A percentile compares a stretch with the other conserved stretches of the same genome.
phyloP scores from a whole-genome alignment of 129 eudicot species.

The Flaveria bidentis region DNA sequence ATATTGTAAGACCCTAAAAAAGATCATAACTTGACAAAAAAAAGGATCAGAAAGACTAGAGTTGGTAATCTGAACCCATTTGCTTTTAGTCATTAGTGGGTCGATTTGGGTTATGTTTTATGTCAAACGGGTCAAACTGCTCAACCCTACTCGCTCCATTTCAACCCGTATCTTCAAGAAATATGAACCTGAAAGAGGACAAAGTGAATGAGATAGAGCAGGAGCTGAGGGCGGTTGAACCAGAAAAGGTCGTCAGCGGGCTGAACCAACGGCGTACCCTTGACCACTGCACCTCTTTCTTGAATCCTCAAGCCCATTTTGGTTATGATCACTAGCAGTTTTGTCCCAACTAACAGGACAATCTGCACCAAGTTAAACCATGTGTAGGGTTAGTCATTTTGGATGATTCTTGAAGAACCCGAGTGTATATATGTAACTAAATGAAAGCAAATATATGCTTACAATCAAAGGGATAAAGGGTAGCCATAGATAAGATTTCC shows the following conservation, averaged over 20 bases:
- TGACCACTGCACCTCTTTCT: slow-evolving; percentile 49
- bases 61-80: background rate
- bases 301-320: slow-evolving; percentile 54
- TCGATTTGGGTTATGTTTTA: background rate
- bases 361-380: slow-evolving; percentile 35
- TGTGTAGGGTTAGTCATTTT: slow-evolving; percentile 15
- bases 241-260: slow-evolving; percentile 60
- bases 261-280: slow-evolving; percentile 54
- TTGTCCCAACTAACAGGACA: slow-evolving; percentile 61
- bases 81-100: background rate
- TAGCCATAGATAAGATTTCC: slow-evolving; percentile 55
- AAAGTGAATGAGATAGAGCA: slow-evolving; percentile 57
- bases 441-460: slow-evolving; percentile 33
- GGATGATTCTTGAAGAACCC: background rate
- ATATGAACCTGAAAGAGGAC: slow-evolving; percentile 57
- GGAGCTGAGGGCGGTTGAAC: slow-evolving; percentile 60
- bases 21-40: background rate
- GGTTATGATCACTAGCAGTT: slow-evolving; percentile 61
- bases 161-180: background rate
- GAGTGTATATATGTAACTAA: background rate
- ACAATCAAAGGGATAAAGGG: slow-evolving; percentile 63
- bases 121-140: background rate
- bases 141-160: background rate
- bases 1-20: background rate
- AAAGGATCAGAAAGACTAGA: background rate